A percentile compares a stretch with the other conserved stretches of the same genome.
These are phyloP conservation scores for Paramecium tetraurelia DNA, from an alignment of 73 alveolate genomes.

Conservation along the genomic window DNA sequence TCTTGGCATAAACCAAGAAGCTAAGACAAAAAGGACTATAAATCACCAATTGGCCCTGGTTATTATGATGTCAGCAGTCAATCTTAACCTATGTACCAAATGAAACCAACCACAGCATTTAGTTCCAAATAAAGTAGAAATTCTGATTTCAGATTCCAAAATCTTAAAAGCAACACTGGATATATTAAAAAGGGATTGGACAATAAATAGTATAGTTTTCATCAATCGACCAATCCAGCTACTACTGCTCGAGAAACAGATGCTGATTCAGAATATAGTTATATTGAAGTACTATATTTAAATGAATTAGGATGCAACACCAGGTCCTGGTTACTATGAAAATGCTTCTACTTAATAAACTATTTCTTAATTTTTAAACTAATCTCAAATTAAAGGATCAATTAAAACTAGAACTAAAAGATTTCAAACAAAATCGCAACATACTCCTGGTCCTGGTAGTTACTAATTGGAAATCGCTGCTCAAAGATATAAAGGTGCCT, in stretches of 20 bases:
- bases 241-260: not conserved
- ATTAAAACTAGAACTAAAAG: not conserved
- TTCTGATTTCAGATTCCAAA: constrained; percentile 3
- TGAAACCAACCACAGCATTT: constrained; percentile 39
- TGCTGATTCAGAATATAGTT: constrained; percentile 3
- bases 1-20: not conserved
- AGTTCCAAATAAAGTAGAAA: not conserved
- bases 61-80: not conserved
- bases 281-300: not conserved
- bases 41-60: not conserved
- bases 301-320: constrained; percentile 43
- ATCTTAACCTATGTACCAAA: not conserved
- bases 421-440: not conserved
- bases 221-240: not conserved
- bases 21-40: not conserved
- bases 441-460: constrained; percentile 15
- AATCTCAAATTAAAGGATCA: not conserved
- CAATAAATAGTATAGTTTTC: constrained; percentile 20
- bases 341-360: constrained; percentile 39
- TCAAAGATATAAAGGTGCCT: not conserved
- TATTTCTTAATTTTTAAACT: not conserved
- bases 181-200: not conserved
- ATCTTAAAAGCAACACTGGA: not conserved
- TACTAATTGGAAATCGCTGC: not conserved
- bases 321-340: constrained; percentile 63